Percentiles rank a stretch among this genome's conserved stretches.
These are phyloP conservation scores for Gracilariopsis chorda DNA, from an alignment of 23 red algal species.

Conservation along the genomic window DNA sequence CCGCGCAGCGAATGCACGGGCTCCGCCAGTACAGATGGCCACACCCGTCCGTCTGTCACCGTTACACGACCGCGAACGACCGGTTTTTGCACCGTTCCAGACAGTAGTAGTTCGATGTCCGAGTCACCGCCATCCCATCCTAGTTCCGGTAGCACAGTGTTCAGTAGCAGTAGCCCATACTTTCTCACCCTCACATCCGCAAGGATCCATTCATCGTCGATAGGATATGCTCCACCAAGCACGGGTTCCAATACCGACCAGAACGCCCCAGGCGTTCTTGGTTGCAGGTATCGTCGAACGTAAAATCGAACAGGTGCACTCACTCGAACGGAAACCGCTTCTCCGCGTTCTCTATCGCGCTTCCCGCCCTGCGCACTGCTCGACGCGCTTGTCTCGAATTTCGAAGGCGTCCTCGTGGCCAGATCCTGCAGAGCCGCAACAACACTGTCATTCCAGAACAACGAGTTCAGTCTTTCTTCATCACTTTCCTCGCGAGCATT, in stretches of 20 bases:
- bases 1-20: conserved; percentile 9
- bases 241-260: conserved; percentile 29
- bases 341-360: background rate
- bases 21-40: background rate
- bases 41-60: conserved; percentile 29
- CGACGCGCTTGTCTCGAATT: background rate
- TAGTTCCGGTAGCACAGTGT: conserved; percentile 46
- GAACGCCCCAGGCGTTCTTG: background rate
- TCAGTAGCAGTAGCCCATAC: conserved; percentile 57
- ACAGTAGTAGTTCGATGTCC: conserved; percentile 37
- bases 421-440: conserved; percentile 10
- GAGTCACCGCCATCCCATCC: conserved; percentile 47
- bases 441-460: background rate
- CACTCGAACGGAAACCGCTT: background rate
- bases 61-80: background rate
- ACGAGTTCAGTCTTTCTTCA: background rate
- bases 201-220: conserved; percentile 57
- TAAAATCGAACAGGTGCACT: conserved; percentile 58
- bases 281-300: conserved; percentile 9
- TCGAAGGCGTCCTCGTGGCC: background rate
- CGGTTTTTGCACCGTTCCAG: conserved; percentile 36
- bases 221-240: background rate
- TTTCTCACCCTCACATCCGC: conserved; percentile 59
- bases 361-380: background rate
- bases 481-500: background rate